A percentile compares a stretch with the other conserved stretches of the same genome.
phyloP scores from a whole-genome alignment of 768 basidiomycete species.

The Mycena polygramma region DNA sequence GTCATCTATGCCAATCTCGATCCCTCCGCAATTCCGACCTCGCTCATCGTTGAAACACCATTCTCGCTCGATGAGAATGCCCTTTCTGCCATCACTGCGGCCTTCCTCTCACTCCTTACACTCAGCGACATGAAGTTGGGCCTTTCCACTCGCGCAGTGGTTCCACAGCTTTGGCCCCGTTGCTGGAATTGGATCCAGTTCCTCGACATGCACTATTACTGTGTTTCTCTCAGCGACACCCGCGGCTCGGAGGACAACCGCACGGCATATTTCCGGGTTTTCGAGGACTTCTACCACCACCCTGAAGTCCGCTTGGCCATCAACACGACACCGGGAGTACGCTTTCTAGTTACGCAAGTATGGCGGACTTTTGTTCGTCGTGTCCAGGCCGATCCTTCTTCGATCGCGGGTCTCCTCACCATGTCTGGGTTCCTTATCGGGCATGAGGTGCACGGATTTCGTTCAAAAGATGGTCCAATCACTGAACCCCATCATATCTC shows the following conservation, averaged over 20 bases:
- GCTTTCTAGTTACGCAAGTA: slow-evolving; percentile 16
- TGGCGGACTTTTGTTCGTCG: slow-evolving; percentile 10
- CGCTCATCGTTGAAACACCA: slow-evolving; percentile 4
- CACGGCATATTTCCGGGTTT: slow-evolving; percentile 15
- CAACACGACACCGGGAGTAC: slow-evolving; percentile 16
- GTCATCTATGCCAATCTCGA: slow-evolving; percentile 26
- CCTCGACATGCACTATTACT: slow-evolving; percentile 19
- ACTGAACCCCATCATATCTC: slow-evolving; percentile 8
- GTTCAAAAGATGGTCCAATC: background rate
- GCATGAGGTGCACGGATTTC: slow-evolving; percentile 2
- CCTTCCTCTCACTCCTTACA: slow-evolving; percentile 18
- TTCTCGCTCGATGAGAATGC: background rate
- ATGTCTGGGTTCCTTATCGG: slow-evolving; percentile 3
- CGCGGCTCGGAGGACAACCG: slow-evolving; percentile 13
- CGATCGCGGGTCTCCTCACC: slow-evolving; percentile 8
- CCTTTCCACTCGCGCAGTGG: slow-evolving; percentile 5
- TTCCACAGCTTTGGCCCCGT: slow-evolving; percentile 15
- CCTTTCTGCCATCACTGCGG: slow-evolving; percentile 8
- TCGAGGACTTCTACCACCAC: slow-evolving; percentile 12
- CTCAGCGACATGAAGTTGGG: slow-evolving; percentile 10
- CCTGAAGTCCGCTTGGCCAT: slow-evolving; percentile 1
- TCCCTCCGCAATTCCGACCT: slow-evolving; percentile 18
- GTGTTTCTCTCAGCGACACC: slow-evolving; percentile 14
- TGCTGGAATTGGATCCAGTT: slow-evolving; percentile 22
- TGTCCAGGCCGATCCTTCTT: background rate